Conservation (phyloP, 257 asterid genomes). For the Paulownia fortunei region DNA sequence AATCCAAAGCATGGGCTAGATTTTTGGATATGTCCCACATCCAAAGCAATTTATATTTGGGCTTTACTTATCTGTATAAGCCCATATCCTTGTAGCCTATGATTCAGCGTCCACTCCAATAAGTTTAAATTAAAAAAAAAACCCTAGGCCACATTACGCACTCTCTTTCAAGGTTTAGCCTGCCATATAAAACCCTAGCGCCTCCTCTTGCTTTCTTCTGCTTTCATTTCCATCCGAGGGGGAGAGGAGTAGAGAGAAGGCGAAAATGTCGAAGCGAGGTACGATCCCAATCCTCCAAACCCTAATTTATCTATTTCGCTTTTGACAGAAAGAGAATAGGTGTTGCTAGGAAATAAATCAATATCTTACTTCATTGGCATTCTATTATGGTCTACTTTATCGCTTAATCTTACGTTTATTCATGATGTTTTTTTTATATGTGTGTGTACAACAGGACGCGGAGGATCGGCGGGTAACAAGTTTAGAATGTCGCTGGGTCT, state of each 20-base stretch:
- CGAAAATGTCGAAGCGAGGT: conserved; percentile 67
- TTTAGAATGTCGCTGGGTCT: conserved; percentile 73
- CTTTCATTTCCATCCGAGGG: conserved; percentile 19
- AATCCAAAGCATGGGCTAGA: no score
- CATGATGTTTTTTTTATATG: not conserved
- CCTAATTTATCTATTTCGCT: not conserved
- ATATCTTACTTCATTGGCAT: no score
- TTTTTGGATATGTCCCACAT: no score
- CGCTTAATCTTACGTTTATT: no score
- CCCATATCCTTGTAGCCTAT: not conserved
- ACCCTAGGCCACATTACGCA: conserved; percentile 37
- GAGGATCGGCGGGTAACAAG: conserved; percentile 75
- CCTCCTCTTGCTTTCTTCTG: not conserved
- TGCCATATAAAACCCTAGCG: conserved; percentile 32
- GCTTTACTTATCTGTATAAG: not conserved
- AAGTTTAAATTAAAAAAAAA: no score
- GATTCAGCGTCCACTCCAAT: not conserved
- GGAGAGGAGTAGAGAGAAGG: conserved; percentile 10
- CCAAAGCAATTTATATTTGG: not conserved
- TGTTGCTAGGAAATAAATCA: no score
- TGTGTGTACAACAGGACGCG: conserved; percentile 46
- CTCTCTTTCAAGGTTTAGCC: not conserved
- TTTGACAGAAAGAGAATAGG: no score
- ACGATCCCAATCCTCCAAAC: not conserved
- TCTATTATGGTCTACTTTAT: no score